A percentile compares a stretch with the other conserved stretches of the same genome.
Conservation (phyloP, 164 flowering plant genomes). For the Warburgia ugandensis region DNA sequence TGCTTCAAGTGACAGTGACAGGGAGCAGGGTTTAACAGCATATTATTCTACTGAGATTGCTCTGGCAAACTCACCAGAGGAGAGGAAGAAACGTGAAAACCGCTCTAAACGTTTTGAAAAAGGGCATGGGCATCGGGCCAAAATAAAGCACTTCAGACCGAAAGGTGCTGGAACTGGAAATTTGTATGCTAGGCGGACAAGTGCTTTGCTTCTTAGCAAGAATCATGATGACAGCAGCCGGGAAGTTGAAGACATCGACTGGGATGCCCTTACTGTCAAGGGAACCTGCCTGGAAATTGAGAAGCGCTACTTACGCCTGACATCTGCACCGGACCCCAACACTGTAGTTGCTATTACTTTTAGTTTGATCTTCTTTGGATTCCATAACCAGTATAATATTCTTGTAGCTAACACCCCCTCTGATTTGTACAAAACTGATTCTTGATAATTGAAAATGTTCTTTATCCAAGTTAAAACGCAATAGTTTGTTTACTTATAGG, state of each 20-base stretch:
- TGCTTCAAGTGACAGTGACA: constrained; percentile 90
- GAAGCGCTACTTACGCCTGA: constrained; percentile 94
- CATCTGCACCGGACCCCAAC: constrained; percentile 97
- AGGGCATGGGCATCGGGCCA: constrained; percentile 47
- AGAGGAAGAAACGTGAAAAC: constrained; percentile 76
- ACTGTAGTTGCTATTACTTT: constrained; percentile 39
- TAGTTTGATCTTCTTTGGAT: constrained; percentile 4
- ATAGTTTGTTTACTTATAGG: constrained; percentile 37
- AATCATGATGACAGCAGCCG: constrained; percentile 52
- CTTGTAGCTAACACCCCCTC: too few species aligned
- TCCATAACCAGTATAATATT: too few species aligned
- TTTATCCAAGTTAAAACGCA: neutral
- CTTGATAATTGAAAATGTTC: neutral
- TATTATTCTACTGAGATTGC: constrained; percentile 63
- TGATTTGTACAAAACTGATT: too few species aligned
- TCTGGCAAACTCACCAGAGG: constrained; percentile 78
- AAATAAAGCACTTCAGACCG: constrained; percentile 31
- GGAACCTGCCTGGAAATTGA: constrained; percentile 98
- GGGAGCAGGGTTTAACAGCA: constrained; percentile 65
- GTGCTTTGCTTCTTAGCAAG: constrained; percentile 57
- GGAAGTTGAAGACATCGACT: constrained; percentile 97
- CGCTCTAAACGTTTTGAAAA: constrained; percentile 88
- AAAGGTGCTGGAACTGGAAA: constrained; percentile 49
- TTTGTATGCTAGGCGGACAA: constrained; percentile 50
- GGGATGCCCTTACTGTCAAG: constrained; percentile 93